These are phyloP conservation scores for Pleurotus ostreatus DNA, from an alignment of 768 basidiomycete genomes.

Conservation along the genomic window DNA sequence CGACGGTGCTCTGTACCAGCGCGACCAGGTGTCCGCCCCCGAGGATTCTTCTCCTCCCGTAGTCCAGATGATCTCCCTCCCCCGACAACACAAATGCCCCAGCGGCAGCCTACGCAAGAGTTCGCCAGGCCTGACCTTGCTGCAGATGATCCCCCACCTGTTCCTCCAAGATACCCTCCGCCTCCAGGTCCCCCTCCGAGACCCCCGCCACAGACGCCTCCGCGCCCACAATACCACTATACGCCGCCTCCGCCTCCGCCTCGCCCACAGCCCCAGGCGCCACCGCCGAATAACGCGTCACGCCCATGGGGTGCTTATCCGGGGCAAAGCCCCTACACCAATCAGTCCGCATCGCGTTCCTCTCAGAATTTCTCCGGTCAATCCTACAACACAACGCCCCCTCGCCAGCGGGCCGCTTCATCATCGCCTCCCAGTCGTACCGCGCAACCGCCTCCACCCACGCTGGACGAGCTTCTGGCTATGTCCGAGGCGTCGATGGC, in stretches of 20 bases:
- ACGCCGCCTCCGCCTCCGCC: constrained; percentile 15
- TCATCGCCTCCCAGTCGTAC: constrained; percentile 14
- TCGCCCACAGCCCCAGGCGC: constrained; percentile 17
- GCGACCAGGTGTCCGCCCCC: constrained; percentile 27
- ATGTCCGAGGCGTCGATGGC: constrained; percentile 56
- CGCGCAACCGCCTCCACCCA: constrained; percentile 42
- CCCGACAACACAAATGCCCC: constrained; percentile 22
- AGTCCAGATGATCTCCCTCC: constrained; percentile 33
- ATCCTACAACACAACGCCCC: constrained; percentile 13
- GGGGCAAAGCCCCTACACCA: constrained; percentile 5
- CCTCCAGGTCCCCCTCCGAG: constrained; percentile 18
- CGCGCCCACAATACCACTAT: constrained; percentile 17
- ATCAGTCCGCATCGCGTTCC: constrained; percentile 17
- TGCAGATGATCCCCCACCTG: constrained; percentile 31
- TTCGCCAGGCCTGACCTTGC: constrained; percentile 67
- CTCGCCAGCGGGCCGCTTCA: constrained; percentile 42
- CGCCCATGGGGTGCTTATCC: constrained; percentile 6
- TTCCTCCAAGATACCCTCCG: constrained; percentile 11
- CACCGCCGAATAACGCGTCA: constrained; percentile 13
- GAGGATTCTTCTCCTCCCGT: constrained; percentile 42
- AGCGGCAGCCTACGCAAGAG: constrained; percentile 14
- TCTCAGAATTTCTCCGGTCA: constrained; percentile 16
- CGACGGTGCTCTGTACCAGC: constrained; percentile 61
- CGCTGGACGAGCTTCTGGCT: constrained; percentile 64
- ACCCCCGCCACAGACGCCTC: constrained; percentile 12